phyloP scores from a whole-genome alignment of 352 stramenopile species.

The Blastocystis sp. region DNA sequence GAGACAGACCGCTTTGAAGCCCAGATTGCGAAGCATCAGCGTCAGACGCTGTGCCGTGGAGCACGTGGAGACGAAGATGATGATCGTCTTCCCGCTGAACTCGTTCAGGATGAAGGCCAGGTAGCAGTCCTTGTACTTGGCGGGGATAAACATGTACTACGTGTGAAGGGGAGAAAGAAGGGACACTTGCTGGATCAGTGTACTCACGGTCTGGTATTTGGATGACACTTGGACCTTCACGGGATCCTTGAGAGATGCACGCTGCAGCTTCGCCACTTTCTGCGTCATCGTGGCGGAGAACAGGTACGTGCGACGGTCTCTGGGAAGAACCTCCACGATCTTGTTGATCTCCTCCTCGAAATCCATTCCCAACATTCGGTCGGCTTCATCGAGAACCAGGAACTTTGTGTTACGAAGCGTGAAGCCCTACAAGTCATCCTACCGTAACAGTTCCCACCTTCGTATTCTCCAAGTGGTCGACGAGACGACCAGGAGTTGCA shows the following conservation, averaged over 20 bases:
- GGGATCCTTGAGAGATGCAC: slow-evolving; percentile 85
- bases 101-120: slow-evolving; percentile 94
- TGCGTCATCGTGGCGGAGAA: slow-evolving; percentile 97
- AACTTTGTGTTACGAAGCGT: slow-evolving; percentile 77
- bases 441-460: slow-evolving; percentile 62
- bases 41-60: slow-evolving; percentile 87
- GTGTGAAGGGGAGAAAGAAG: too few species aligned
- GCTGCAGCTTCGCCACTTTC: slow-evolving; percentile 93
- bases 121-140: slow-evolving; percentile 98
- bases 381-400: slow-evolving; percentile 82
- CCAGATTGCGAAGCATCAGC: slow-evolving; percentile 90
- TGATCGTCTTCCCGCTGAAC: slow-evolving; percentile 84
- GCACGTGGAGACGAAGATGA: slow-evolving; percentile 95
- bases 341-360: slow-evolving; percentile 96
- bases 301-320: slow-evolving; percentile 84
- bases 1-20: slow-evolving; percentile 90
- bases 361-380: slow-evolving; percentile 89
- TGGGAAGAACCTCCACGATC: slow-evolving; percentile 71
- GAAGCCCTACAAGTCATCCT: slow-evolving; percentile 66
- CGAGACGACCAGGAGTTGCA: slow-evolving; percentile 77
- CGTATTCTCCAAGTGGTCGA: slow-evolving; percentile 87
- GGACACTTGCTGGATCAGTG: slow-evolving; percentile 77
- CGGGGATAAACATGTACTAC: slow-evolving; percentile 93
- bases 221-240: slow-evolving; percentile 86
- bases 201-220: slow-evolving; percentile 92